Percentiles rank a stretch among this genome's conserved stretches.
Evolutionary conservation across 306 rosid species (phyloP).

Genomic region (Fagus crenata): DNA sequence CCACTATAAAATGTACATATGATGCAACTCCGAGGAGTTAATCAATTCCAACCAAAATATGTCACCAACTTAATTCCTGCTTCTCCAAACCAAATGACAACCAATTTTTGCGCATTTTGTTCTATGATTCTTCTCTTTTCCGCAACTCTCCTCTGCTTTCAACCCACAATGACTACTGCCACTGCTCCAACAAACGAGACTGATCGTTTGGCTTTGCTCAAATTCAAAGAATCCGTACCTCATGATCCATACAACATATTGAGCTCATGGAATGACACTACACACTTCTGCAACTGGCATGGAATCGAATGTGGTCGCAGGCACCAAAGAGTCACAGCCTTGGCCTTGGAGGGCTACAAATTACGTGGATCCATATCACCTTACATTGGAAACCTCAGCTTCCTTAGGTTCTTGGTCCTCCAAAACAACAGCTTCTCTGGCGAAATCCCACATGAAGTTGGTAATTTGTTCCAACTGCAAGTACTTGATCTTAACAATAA

Average conservation of each 20-base stretch:
- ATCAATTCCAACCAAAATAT: too few species aligned
- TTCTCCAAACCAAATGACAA: constrained; percentile 25
- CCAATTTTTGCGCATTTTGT: too few species aligned
- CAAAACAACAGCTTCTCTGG: too few species aligned
- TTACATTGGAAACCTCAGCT: too few species aligned
- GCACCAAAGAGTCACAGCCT: constrained; percentile 33
- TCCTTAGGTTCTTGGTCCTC: too few species aligned
- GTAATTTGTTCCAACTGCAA: too few species aligned
- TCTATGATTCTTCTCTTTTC: not conserved
- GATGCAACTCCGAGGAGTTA: too few species aligned
- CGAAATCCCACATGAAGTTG: too few species aligned
- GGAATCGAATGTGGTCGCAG: constrained; percentile 40
- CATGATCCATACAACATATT: constrained; percentile 23
- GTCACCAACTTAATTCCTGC: not conserved
- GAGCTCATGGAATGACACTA: constrained; percentile 40
- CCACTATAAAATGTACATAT: too few species aligned
- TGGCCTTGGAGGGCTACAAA: constrained; percentile 3
- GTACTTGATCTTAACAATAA: too few species aligned
- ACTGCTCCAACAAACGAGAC: constrained; percentile 16
- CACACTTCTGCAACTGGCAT: constrained; percentile 39
- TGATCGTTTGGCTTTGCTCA: constrained; percentile 34
- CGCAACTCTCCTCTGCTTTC: not conserved
- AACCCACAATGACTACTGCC: not conserved
- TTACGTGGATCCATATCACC: too few species aligned
- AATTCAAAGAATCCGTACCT: constrained; percentile 33